These are phyloP conservation scores for Pseudoscleropodium purum DNA, from an alignment of 225 moss, liverwort and hornwort genomes.

Conservation along the genomic window DNA sequence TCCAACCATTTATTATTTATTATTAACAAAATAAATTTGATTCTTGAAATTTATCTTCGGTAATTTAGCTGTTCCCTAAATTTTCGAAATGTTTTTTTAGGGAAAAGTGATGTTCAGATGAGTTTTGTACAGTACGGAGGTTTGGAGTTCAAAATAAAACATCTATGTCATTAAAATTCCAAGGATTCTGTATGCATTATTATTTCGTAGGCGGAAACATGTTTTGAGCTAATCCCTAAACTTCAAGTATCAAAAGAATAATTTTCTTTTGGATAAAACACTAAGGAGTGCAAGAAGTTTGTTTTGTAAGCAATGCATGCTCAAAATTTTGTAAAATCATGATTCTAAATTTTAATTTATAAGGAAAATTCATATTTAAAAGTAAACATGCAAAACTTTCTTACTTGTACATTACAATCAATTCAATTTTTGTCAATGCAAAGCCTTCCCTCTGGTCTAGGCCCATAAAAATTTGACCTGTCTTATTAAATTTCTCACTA, in stretches of 20 bases:
- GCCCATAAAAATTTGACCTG: background rate
- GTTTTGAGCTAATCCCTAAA: background rate
- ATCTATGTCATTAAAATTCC: accelerated
- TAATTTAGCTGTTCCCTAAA: background rate
- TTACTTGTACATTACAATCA: too few relatives aligned
- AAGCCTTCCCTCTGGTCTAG: too few relatives aligned
- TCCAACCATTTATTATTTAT: too few relatives aligned
- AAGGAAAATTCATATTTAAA: too few relatives aligned
- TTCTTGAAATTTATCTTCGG: too few relatives aligned
- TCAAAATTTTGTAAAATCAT: background rate
- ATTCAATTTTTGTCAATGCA: too few relatives aligned
- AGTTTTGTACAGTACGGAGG: background rate
- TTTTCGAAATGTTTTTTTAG: background rate
- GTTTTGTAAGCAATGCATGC: too few relatives aligned
- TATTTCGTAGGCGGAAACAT: accelerated
- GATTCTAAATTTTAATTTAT: background rate
- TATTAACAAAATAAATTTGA: too few relatives aligned
- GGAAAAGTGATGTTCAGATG: background rate
- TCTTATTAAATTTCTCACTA: background rate
- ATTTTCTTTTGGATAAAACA: too few relatives aligned
- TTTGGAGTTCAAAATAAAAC: background rate
- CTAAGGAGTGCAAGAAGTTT: too few relatives aligned
- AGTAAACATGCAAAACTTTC: background rate
- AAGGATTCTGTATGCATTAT: background rate
- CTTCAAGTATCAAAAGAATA: background rate